Percentiles rank a stretch among this genome's conserved stretches.
These are phyloP conservation scores for Dissophora ornata DNA, from an alignment of 192 early-diverging fungal species.

Conservation along the genomic window DNA sequence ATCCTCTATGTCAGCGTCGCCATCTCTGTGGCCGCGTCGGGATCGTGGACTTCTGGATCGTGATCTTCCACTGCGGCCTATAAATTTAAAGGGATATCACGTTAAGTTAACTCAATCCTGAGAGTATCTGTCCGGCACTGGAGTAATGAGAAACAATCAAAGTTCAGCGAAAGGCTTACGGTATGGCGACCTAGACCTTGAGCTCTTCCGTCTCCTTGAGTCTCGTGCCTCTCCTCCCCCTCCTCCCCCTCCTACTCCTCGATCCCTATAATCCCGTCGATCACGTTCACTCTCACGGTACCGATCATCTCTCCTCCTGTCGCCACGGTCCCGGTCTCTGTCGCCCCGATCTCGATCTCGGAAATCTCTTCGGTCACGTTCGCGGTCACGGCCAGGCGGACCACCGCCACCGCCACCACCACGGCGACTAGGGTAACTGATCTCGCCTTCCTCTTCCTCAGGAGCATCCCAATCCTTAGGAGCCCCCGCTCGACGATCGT, in stretches of 20 bases:
- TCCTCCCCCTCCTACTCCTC: background rate
- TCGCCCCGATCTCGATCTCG: slow-evolving; percentile 20
- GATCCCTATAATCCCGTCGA: slow-evolving; percentile 7
- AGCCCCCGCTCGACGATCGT: slow-evolving; percentile 18
- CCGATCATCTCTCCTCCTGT: slow-evolving; percentile 6
- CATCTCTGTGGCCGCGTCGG: slow-evolving; percentile 2
- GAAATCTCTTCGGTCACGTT: slow-evolving; percentile 17
- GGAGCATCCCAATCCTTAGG: slow-evolving; percentile 55
- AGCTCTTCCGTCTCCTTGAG: slow-evolving; percentile 23
- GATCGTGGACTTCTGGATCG: slow-evolving; percentile 43
- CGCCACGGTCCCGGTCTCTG: slow-evolving; percentile 4
- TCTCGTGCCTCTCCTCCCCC: background rate
- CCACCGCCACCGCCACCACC: slow-evolving; percentile 14
- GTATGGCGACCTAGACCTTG: slow-evolving; percentile 37
- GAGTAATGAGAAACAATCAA: no score
- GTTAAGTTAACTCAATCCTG: no score
- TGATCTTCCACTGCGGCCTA: slow-evolving; percentile 41
- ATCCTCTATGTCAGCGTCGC: slow-evolving; percentile 17
- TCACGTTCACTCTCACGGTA: slow-evolving; percentile 3
- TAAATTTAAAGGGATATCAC: no score
- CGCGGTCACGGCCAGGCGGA: slow-evolving; percentile 7
- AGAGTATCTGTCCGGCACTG: no score
- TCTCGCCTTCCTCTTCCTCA: slow-evolving; percentile 52
- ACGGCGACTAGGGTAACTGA: slow-evolving; percentile 26
- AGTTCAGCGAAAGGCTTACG: slow-evolving; percentile 18